A percentile compares a stretch with the other conserved stretches of the same genome.
Evolutionary conservation across 2,329 filamentous ascomycete species (phyloP).

Genomic region (Fusarium fujikuroi): DNA sequence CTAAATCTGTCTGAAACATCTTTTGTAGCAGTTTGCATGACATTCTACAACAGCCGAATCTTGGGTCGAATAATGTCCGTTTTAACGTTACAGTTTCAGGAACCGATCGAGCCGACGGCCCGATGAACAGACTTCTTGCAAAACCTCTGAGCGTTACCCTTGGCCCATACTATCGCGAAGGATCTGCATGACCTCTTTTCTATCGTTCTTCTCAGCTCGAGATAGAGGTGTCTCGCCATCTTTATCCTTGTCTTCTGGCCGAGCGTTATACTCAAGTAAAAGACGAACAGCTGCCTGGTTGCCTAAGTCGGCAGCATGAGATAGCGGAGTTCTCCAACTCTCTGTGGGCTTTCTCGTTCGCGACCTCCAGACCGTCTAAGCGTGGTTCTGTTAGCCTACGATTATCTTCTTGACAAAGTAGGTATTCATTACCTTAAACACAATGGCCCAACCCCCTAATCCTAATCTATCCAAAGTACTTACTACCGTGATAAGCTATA

Average conservation of each 20-base stretch:
- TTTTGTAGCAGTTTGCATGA: background rate
- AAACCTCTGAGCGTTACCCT: accelerated
- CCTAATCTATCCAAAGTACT: too few species aligned
- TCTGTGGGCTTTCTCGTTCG: too few species aligned
- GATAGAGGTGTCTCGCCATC: background rate
- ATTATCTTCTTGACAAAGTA: too few species aligned
- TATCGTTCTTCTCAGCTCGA: accelerated
- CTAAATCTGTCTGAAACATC: background rate
- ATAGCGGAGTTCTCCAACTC: background rate
- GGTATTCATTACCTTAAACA: too few species aligned
- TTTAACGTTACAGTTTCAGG: background rate
- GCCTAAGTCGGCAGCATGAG: background rate
- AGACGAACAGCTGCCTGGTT: background rate
- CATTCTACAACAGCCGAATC: background rate
- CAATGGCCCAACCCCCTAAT: too few species aligned
- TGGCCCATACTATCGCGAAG: background rate
- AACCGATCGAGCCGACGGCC: background rate
- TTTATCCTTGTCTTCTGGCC: accelerated
- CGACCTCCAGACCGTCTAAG: too few species aligned
- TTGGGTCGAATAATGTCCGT: background rate
- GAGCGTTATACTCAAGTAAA: accelerated
- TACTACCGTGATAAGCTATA: too few species aligned
- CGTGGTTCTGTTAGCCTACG: too few species aligned
- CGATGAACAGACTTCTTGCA: accelerated
- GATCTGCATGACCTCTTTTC: accelerated